Percentiles rank a stretch among this genome's conserved stretches.
Evolutionary conservation across 1,284 basidiomycete species (phyloP).

Genomic region (Vanrija sp.): DNA sequence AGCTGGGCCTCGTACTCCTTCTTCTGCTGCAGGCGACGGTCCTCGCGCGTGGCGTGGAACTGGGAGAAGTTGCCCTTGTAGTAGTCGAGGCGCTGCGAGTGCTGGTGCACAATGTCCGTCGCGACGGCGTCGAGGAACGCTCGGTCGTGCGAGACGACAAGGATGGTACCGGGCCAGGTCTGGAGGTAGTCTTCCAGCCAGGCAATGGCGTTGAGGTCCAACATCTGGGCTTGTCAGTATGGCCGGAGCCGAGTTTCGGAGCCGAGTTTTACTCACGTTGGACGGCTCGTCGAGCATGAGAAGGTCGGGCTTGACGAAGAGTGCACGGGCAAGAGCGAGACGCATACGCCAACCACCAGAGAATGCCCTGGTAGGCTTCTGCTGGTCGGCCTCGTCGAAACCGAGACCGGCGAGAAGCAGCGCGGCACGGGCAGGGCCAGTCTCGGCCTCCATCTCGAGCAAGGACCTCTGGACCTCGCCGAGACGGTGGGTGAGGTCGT

Average conservation of each 20-base stretch:
- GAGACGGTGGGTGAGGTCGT: slow-evolving; percentile 79
- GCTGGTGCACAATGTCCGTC: slow-evolving; percentile 94
- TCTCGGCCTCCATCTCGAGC: slow-evolving; percentile 97
- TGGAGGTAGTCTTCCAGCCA: slow-evolving; percentile 86
- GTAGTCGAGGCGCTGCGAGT: slow-evolving; percentile 90
- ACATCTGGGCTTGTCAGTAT: slow-evolving; percentile 26
- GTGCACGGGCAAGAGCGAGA: slow-evolving; percentile 89
- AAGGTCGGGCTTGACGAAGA: slow-evolving; percentile 84
- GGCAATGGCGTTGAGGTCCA: slow-evolving; percentile 58
- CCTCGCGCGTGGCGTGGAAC: slow-evolving; percentile 97
- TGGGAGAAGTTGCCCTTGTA: slow-evolving; percentile 88
- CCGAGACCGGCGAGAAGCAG: slow-evolving; percentile 87
- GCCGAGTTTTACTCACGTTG: slow-evolving; percentile 58
- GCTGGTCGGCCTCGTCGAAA: slow-evolving; percentile 84
- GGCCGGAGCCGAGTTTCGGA: too few species aligned
- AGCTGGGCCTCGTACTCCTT: slow-evolving; percentile 96
- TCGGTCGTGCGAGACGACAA: slow-evolving; percentile 98
- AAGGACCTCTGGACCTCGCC: slow-evolving; percentile 87
- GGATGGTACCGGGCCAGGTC: slow-evolving; percentile 88
- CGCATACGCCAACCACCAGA: slow-evolving; percentile 99
- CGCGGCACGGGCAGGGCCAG: slow-evolving; percentile 88
- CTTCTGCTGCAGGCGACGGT: slow-evolving; percentile 82
- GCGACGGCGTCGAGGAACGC: slow-evolving; percentile 97
- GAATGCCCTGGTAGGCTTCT: slow-evolving; percentile 76
- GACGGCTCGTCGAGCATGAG: slow-evolving; percentile 93